phyloP scores from a whole-genome alignment of 1,284 basidiomycete species.

The Rhodotorula sp. region DNA sequence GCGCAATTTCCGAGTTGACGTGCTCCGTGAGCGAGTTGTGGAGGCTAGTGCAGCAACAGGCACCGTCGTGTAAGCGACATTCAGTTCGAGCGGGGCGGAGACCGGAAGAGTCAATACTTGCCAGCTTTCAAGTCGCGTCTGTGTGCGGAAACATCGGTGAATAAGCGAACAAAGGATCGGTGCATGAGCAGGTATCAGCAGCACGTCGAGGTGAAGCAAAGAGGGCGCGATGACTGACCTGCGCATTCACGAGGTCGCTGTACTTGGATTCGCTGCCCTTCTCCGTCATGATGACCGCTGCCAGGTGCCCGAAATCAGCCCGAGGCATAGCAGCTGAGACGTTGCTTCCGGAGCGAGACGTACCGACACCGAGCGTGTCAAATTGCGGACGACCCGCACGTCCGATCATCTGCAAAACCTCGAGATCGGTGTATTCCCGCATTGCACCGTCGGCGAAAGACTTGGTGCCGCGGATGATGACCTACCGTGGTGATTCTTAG shows the following conservation, averaged over 20 bases:
- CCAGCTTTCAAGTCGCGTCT: constrained; percentile 75
- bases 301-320: constrained; percentile 55
- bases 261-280: constrained; percentile 70
- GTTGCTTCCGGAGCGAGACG: neutral
- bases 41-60: constrained; percentile 50
- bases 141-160: neutral
- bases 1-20: constrained; percentile 85
- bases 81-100: too few species aligned
- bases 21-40: constrained; percentile 83
- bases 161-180: too few species aligned
- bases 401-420: constrained; percentile 66
- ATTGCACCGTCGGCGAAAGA: constrained; percentile 54
- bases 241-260: constrained; percentile 47
- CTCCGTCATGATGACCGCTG: constrained; percentile 78
- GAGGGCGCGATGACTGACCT: constrained; percentile 19
- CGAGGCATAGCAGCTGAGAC: neutral
- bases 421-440: constrained; percentile 75
- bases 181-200: too few species aligned
- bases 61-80: neutral
- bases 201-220: neutral
- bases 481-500: constrained; percentile 45
- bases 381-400: constrained; percentile 87
- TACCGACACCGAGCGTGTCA: constrained; percentile 56
- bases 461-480: constrained; percentile 77
- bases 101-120: neutral